Percentiles rank a stretch among this genome's conserved stretches.
These are phyloP conservation scores for Myriosclerotinia scirpicola DNA, from an alignment of 2,329 filamentous ascomycete genomes.

Conservation along the genomic window DNA sequence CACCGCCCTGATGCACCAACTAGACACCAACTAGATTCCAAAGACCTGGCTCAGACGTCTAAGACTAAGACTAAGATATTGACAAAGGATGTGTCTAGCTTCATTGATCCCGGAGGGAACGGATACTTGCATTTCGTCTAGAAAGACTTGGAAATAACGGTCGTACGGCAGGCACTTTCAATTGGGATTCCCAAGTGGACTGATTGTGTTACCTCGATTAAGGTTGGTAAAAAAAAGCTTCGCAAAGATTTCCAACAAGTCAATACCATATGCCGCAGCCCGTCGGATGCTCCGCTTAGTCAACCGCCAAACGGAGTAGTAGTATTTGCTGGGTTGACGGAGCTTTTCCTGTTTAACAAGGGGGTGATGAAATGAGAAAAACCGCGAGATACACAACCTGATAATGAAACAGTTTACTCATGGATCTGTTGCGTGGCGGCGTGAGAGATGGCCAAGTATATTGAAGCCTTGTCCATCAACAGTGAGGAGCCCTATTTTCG, in stretches of 20 bases:
- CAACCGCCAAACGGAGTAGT: slow-evolving; percentile 4
- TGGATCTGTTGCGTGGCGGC: slow-evolving; percentile 35
- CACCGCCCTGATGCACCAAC: slow-evolving; percentile 30
- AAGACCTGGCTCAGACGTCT: slow-evolving; percentile 28
- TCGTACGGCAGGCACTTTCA: neutral
- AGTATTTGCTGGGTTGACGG: slow-evolving; percentile 9
- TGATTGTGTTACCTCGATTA: slow-evolving; percentile 21
- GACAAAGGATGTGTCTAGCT: slow-evolving; percentile 12
- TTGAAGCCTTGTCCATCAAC: slow-evolving; percentile 23
- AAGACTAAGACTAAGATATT: too few relatives aligned
- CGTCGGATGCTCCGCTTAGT: slow-evolving; percentile 29
- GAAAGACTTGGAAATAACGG: slow-evolving; percentile 19
- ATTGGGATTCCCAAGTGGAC: slow-evolving; percentile 5
- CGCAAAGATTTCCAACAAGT: neutral
- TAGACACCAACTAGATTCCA: slow-evolving; percentile 25
- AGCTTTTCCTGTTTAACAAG: slow-evolving; percentile 10
- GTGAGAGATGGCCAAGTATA: slow-evolving; percentile 38
- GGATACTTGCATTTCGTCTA: slow-evolving; percentile 21
- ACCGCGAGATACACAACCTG: slow-evolving; percentile 26
- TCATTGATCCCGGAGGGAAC: slow-evolving; percentile 13
- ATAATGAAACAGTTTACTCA: slow-evolving; percentile 22
- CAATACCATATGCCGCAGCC: slow-evolving; percentile 15
- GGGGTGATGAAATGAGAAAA: neutral
- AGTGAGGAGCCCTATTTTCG: slow-evolving; percentile 32
- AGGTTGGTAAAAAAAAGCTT: neutral